Evolutionary conservation across 768 basidiomycete genomes (phyloP), one percentile per base, ranked within the genome.

Genomic region (Boletellus sp.): DNA sequence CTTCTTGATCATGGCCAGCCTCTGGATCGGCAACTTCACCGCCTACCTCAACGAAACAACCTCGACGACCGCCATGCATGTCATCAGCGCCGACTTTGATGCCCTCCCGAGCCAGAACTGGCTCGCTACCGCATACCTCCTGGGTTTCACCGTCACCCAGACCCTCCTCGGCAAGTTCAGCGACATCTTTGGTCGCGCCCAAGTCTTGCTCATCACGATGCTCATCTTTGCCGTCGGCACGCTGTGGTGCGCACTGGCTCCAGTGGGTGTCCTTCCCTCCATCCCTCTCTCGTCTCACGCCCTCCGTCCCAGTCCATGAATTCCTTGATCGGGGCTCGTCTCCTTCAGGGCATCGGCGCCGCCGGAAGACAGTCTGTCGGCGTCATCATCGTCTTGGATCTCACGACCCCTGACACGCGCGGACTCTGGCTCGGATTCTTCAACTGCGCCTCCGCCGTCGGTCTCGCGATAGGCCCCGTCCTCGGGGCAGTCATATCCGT

Each of bases 401-500:
- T 70, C 6, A 71, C 70, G n/a, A 70, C 70, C 0, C 47, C 70
- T 0, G 70, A 71, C 46, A 54, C 70, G 16, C 66, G 68, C 19
- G 65, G 63, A 2, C n/a, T 70, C 12, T 70, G 70, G 70, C 52
- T 70, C 12, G 68, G 68, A 3, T 70, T 67, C 55, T 69, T 69
- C 54, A 70, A 63, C 34, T 61, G 66, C 31, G 57, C 70, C 1
- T 69, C 75, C 20, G 69, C 74, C 23, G 46, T 72, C n/a, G 74
- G 76, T n/a, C 62, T 71, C 8, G 71, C 77, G 33, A 60, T 75
- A 34, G 77, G 77, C 1, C 77, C 77, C 3, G 66, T 78, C 12
- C 52, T 78, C 5, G 77, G 77, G 7, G 77, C 77, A 19, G 58
- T 73, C 33, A 66, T 78, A 43, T 70, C 75, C 4, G 71, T 74